Base-by-base conservation (phyloP, 208 protist species). In the Acanthamoeba rhysodes region DNA sequence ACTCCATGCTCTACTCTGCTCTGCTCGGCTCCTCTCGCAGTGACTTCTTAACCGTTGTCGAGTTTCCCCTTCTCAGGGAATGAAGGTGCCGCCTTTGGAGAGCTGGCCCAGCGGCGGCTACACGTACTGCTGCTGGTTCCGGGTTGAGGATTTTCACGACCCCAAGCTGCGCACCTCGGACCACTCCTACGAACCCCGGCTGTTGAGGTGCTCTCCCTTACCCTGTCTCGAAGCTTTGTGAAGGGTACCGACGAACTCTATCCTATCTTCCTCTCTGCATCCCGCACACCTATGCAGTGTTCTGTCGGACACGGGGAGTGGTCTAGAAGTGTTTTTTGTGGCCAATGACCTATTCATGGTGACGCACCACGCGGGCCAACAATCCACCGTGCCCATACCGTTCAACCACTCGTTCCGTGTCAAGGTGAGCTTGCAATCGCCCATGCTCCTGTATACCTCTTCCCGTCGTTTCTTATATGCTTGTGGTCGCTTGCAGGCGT, bases 331-430 rank as follows among this genome's bases (percentile, higher is more conserved):
- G 45, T 84, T 32, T 27, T 84, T 84, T 37, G 74, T 84, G 9
- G 74, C 74, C 34, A 84, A 84, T 22, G 74, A 84, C 32, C 74
- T 84, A 4, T 84, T 84, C 20, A 84, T 53, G 74, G 74, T 55
- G 2, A 84, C 74, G 20, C 74, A 84, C 32, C 74, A 84, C 45
- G 74, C 74, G 45, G 74, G 74, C 32, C 41, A 45, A n/a, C 34
- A 45, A n/a, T 84, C 74, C 24, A 14, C 24, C 4, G 8, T 84
- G 74, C 74, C 74, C 24, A 16, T 84, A n/a, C 74, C 74, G 6
- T 84, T 84, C 45, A 84, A 84, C 45, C 74, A 84, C 55, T 84
- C 74, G 18, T 84, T 84, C 74, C 74, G 74, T 45, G 74, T 57
- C 74, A 84, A 84, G 74, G 74, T 84, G 45, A 22, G 74, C 34